Evolutionary conservation across 441 rosid species (phyloP).

Genomic region (Populus hybrid): DNA sequence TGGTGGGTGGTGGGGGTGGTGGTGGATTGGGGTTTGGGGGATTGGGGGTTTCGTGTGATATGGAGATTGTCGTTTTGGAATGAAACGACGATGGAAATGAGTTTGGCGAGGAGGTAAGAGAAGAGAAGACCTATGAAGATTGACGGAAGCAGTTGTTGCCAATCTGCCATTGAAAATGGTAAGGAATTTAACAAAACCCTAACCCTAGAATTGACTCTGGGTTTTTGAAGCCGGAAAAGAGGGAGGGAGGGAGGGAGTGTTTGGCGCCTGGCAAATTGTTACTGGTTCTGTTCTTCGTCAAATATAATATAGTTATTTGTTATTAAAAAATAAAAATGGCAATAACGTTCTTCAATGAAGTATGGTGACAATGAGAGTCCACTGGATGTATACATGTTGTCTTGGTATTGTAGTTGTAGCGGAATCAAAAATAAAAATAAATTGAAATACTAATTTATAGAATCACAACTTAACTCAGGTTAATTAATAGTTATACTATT

Average conservation of each 20-base stretch:
- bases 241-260: neutral
- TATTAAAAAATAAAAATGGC: no score
- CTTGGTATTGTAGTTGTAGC: no score
- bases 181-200: conserved; percentile 13
- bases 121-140: conserved; percentile 67
- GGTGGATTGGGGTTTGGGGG: neutral
- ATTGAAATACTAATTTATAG: no score
- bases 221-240: neutral
- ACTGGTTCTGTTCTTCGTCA: neutral
- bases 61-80: conserved; percentile 76
- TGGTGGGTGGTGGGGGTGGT: neutral
- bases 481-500: no score
- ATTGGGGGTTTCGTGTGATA: conserved; percentile 37
- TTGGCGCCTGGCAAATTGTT: neutral
- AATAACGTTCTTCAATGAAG: no score
- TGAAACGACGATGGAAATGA: conserved; percentile 75
- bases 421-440: no score
- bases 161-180: conserved; percentile 48
- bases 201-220: conserved; percentile 21
- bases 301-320: no score
- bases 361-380: no score
- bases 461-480: no score
- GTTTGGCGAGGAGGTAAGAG: conserved; percentile 84
- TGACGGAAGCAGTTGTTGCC: conserved; percentile 74
- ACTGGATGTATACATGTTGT: no score